Evolutionary conservation across 257 asterid species (phyloP), one percentile per base, ranked within the genome.

Genomic region (Solanum appendiculatum): DNA sequence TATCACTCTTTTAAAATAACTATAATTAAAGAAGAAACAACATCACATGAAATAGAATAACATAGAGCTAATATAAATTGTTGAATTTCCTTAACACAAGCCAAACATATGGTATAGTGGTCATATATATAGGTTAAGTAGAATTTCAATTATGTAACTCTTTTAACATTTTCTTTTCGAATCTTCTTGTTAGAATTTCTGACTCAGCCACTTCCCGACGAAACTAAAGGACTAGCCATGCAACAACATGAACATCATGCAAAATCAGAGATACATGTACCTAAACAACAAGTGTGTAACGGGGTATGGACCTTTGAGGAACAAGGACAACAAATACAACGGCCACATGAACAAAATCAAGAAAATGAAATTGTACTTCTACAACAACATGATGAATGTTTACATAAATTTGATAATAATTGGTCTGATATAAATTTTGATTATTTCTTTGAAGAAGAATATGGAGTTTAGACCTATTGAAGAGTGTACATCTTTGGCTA

Each of bases 381-480:
- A 23, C 83, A 75, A 36, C 51, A 74, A 23, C 20, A 5, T 23
- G 40, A 74, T 21, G 82, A 74, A 5, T 73, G 18, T 10, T 21
- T 73, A 14, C 5, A 73, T 73, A 7, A 73, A 36, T 73, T 73
- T 73, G 82, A 36, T 34, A 72, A 72, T 73, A 73, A 73, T 73
- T 37, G 82, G 82, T 73, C 18, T 36, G 25, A 36, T 21, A 36
- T 73, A 2, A 74, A 74, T 74, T 74, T 37, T 21, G 82, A 74
- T 36, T 74, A 73, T 73, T 73, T 73, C 51, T 36, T 73, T 1
- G 82, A 73, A 23, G 54, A 37, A 13, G 20, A 74, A 74, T 2
- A 37, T 74, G 54, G 54, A 21, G 5, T 73, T 73, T 37, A 44
- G 82, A 21, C 15, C 20, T 5, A 37, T 37, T 21, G 33, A 37